Evolutionary conservation across 768 basidiomycete species (phyloP), one percentile per base, ranked within the genome.

Genomic region (Podaxis sp.): DNA sequence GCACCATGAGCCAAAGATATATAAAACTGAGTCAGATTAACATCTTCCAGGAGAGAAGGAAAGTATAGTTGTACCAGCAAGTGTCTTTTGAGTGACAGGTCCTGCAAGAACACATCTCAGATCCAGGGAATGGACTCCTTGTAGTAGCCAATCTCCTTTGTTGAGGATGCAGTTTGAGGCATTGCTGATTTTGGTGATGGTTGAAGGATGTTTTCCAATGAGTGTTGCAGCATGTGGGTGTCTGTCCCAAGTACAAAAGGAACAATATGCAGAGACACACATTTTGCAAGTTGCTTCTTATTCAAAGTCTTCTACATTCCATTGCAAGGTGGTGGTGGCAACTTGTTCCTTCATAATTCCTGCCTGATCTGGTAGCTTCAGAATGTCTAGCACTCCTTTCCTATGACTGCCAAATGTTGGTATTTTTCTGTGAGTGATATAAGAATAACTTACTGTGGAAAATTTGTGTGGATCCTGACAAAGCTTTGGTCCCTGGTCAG

Each of bases 381-480:
- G 74, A 49, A 85, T 77, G n/a, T 73, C 65, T 0, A 86, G 69
- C 49, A 86, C 80, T 6, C 83, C 84, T 12, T 71, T 71, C 24
- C 80, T 74, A 66, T 88, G 85, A 62, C 85, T 85, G 12, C 8
- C 13, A 15, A 38, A 24, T 49, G 1, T 24, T 5, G 15, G 12
- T 37, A 36, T 50, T 17, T 52, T 43, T 54, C 4, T 19, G 38
- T 2, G 4, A 40, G 54, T 29, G 47, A 33, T 19, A 15, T 25
- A 55, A 29, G 29, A 9, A 55, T 22, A 6, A 17, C 69, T 70
- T 76, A 85, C 86, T 87, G 87, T 40, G 85, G 82, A 68, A 87
- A 88, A 59, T 87, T 87, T 19, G 86, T 85, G 64, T 88, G 86
- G 11, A 85, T 79, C 29, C 86, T 76, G 15, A 87, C 80, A 65